Conservation (phyloP, 192 early-diverging fungal species). For the Gonapodya prolifera region DNA sequence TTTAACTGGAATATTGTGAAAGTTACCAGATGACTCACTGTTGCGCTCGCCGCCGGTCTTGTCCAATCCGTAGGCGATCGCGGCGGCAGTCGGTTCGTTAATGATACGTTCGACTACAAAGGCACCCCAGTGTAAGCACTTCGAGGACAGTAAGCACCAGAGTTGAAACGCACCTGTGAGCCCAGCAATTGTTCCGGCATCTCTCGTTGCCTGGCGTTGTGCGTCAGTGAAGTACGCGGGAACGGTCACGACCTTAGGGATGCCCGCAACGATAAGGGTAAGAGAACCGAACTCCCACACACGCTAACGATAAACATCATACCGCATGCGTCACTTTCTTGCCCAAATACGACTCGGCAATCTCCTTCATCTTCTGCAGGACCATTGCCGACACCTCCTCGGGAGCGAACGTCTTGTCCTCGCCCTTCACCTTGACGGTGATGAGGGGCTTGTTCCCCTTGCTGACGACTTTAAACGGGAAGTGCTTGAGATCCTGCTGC, state of each 20-base stretch:
- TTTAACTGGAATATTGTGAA: background rate
- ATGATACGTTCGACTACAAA: conserved; percentile 75
- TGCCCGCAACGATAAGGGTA: conserved; percentile 4
- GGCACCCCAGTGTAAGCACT: too few relatives aligned
- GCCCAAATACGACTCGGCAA: conserved; percentile 77
- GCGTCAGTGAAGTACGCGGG: conserved; percentile 96
- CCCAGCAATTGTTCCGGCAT: conserved; percentile 74
- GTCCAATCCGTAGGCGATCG: conserved; percentile 96
- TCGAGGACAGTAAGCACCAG: too few relatives aligned
- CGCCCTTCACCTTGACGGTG: conserved; percentile 74
- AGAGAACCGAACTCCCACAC: background rate
- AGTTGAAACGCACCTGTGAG: too few relatives aligned
- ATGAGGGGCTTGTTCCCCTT: conserved; percentile 75
- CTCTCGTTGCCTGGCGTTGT: conserved; percentile 90
- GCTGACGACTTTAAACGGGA: conserved; percentile 78
- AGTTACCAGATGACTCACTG: conserved; percentile 14
- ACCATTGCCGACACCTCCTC: conserved; percentile 99
- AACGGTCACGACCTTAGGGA: conserved; percentile 77
- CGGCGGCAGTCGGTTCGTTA: conserved; percentile 88
- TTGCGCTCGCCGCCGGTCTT: conserved; percentile 77
- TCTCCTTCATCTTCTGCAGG: conserved; percentile 88
- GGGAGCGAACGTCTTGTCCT: conserved; percentile 71
- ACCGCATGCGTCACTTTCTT: conserved; percentile 74
- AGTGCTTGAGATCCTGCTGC: conserved; percentile 87
- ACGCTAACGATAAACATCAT: conserved; percentile 3